phyloP scores from a whole-genome alignment of 2,329 filamentous ascomycete species.

The Fusarium aywerte region DNA sequence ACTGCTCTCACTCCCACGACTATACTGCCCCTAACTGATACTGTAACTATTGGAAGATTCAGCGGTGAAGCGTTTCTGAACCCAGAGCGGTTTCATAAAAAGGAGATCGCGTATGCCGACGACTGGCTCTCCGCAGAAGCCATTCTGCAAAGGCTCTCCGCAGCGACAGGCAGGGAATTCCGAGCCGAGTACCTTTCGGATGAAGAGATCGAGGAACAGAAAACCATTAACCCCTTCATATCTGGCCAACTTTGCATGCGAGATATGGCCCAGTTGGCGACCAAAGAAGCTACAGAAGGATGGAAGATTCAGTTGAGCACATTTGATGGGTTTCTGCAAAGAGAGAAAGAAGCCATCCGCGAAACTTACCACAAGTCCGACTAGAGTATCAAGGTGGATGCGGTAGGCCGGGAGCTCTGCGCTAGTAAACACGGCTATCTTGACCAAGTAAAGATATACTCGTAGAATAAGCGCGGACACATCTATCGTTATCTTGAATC shows the following conservation, averaged over 20 bases:
- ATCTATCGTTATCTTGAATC: not conserved
- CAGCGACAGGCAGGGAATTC: slow-evolving; percentile 51
- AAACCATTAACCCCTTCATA: slow-evolving; percentile 53
- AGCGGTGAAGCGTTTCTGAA: slow-evolving; percentile 57
- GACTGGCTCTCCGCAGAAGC: slow-evolving; percentile 53
- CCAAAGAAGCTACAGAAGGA: slow-evolving; percentile 50
- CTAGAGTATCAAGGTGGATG: not conserved
- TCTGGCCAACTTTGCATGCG: slow-evolving; percentile 52
- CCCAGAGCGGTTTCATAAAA: slow-evolving; percentile 53
- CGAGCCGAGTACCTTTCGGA: slow-evolving; percentile 54
- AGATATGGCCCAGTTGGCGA: slow-evolving; percentile 50
- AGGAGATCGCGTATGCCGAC: slow-evolving; percentile 55
- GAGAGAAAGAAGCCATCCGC: slow-evolving; percentile 51
- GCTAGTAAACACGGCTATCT: too few relatives aligned
- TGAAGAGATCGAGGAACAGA: slow-evolving; percentile 53
- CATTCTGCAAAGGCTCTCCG: slow-evolving; percentile 52
- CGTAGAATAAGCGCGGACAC: too few relatives aligned
- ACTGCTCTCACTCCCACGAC: slow-evolving; percentile 52
- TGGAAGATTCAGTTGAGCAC: slow-evolving; percentile 57
- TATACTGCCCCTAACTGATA: slow-evolving; percentile 57
- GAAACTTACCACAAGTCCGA: slow-evolving; percentile 44
- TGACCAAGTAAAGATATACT: too few relatives aligned
- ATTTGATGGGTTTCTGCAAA: slow-evolving; percentile 56
- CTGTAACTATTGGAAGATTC: slow-evolving; percentile 60
- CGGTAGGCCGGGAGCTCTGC: too few relatives aligned